Base-by-base conservation (phyloP, 1,139 yeast genomes). In the Hansenula sp. region DNA sequence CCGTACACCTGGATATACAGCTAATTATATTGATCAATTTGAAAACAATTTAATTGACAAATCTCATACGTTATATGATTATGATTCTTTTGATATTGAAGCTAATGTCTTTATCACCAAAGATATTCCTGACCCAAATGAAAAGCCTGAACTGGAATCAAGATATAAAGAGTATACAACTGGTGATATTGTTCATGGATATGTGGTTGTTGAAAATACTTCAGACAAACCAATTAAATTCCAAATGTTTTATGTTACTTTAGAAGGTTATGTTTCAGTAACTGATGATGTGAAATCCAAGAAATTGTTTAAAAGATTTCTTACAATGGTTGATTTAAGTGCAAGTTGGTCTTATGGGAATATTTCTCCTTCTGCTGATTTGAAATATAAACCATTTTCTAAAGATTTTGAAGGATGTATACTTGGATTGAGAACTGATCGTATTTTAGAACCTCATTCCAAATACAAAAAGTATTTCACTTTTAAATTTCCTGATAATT, bases 401-500 rank as follows among this genome's bases (percentile, higher is more conserved):
- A 51, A 45, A 4, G 83, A 77, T 52, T 43, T 47, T 19, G 88
- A 82, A 55, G 75, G 73, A 2, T 61, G 76, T 34, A 46, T 55
- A 9, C 55, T 78, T 39, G 88, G 86, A 0, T 57, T 82, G 13
- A 73, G 77, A 1, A 62, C 71, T 44, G 72, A 70, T 46, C 62
- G 84, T 47, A 55, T 72, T 0, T 61, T 82, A 27, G 60, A 62
- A 40, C 83, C 88, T 0, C 61, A 71, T 16, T 59, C 59, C 2
- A 72, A 65, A 47, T 78, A 79, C 54, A 81, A 81, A 53, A 82
- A 82, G 55, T 75, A 69, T 50, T 81, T 82, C 57, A 72, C 77
- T 22, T 82, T 82, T 59, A 78, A 72, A 54, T 71, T 82, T 42
- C 90, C 89, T 0, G 64, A 66, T 29, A 71, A 68, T 42, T 60